Base-by-base conservation (phyloP, 192 early-diverging fungal species). In the Backusella parvicylindrica region DNA sequence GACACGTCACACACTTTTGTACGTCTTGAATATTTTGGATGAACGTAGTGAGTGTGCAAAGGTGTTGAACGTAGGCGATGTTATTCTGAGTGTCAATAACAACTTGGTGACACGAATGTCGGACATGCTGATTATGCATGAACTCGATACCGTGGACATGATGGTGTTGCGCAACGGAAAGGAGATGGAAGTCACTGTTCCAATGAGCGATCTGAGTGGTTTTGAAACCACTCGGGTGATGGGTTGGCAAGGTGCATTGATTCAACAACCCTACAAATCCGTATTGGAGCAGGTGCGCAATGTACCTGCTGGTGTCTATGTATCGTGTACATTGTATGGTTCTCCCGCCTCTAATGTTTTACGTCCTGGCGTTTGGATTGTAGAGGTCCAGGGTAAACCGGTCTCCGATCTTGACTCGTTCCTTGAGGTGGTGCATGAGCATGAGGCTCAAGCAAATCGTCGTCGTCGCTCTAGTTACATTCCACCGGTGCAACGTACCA, bases 201-300 rank as follows among this genome's bases (percentile, higher is more conserved):
- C 90, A 16, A 93, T 92, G 1, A 86, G 85, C 4, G 80, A 84
- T 2, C 76, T 83, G 66, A 74, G 83, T 40, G 85, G 85, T 4
- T 83, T 83, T 53, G 90, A 86, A n/a, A 93, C 89, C 3, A 85
- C 84, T 11, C 87, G 91, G 30, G 85, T 95, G 1, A 79, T 98
- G 30, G 83, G 89, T 12, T 98, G 96, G 96, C 91, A 92, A 21
- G 96, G 96, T 8, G 94, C 92, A 0, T 74, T 91, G 32, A 86
- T 95, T 60, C 92, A 95, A 75, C 86, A 83, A 41, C 90, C 92
- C 30, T 88, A 92, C 79, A 89, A 88, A 71, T 88, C 92, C 3
- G 85, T 92, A 11, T 76, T 89, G 49, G 89, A 89, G 77, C 91
- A 92, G 77, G 86, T 91, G 6, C 83, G 85, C 9, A 84, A 85